Conservation (phyloP, 192 early-diverging fungal species). For the Podila verticillata region DNA sequence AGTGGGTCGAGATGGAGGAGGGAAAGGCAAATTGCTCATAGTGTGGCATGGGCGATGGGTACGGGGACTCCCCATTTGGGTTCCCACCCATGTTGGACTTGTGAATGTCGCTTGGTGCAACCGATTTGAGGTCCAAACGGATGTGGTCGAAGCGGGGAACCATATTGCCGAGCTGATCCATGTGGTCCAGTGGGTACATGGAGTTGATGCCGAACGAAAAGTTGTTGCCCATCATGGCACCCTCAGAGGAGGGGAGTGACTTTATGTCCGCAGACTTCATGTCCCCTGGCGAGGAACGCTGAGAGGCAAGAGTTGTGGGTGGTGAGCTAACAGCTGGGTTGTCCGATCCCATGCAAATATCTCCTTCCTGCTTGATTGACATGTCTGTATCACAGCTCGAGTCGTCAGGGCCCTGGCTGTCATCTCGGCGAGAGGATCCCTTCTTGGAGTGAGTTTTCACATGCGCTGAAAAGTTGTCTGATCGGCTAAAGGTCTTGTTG, state of each 20-base stretch:
- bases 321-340: no score
- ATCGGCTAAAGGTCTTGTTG: constrained; percentile 74
- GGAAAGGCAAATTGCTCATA: constrained; percentile 15
- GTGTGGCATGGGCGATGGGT: constrained; percentile 16
- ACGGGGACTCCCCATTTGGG: constrained; percentile 10
- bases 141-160: constrained; percentile 18
- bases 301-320: not conserved
- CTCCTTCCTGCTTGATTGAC: not conserved
- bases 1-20: constrained; percentile 10
- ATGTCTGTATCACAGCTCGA: not conserved
- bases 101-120: constrained; percentile 23
- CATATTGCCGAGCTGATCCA: constrained; percentile 17
- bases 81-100: not conserved
- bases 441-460: constrained; percentile 73
- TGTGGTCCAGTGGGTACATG: constrained; percentile 14
- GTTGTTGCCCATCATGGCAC: constrained; percentile 4
- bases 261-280: not conserved
- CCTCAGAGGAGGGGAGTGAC: not conserved
- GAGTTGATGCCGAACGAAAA: constrained; percentile 14
- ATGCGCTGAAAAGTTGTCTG: constrained; percentile 73
- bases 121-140: constrained; percentile 24
- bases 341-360: no score
- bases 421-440: not conserved
- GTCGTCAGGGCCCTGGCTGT: not conserved
- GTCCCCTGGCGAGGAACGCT: not conserved